Conservation (phyloP, 176 grass and related monocot genomes). For the Oryza glaberrima region DNA sequence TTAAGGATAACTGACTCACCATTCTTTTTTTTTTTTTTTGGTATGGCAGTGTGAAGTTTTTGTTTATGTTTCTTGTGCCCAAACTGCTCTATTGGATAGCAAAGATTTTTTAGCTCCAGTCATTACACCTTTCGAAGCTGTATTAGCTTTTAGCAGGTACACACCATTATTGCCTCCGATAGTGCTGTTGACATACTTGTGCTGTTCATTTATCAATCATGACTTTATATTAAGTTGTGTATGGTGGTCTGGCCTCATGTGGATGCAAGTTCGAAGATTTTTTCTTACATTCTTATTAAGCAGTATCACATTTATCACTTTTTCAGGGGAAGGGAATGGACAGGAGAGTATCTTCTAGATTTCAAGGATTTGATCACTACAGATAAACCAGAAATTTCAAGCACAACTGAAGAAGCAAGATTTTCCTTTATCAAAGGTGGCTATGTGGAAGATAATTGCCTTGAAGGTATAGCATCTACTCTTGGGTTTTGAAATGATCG, state of each 20-base stretch:
- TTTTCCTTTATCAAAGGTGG: constrained; percentile 95
- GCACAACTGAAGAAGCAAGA: constrained; percentile 65
- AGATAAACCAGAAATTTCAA: constrained; percentile 39
- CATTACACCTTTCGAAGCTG: constrained; percentile 94
- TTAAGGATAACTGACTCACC: constrained; percentile 5
- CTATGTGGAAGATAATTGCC: constrained; percentile 76
- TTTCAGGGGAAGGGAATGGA: constrained; percentile 88
- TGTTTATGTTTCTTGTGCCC: constrained; percentile 96
- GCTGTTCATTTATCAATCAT: background rate
- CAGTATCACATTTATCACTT: background rate
- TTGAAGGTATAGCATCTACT: constrained; percentile 38
- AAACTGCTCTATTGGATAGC: constrained; percentile 97
- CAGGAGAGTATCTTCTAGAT: constrained; percentile 89
- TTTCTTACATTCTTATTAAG: constrained; percentile 12
- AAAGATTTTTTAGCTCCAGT: constrained; percentile 93
- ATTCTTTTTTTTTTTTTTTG: background rate
- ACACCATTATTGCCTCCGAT: background rate
- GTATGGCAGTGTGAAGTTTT: constrained; percentile 81
- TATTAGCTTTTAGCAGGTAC: constrained; percentile 92
- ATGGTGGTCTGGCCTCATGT: background rate
- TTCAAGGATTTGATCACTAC: constrained; percentile 77
- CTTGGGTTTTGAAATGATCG: background rate
- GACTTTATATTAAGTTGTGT: background rate
- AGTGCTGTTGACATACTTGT: background rate
- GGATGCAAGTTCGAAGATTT: background rate